Percentiles rank a stretch among this genome's conserved stretches.
These are phyloP conservation scores for Penicillium sp. DNA, from an alignment of 2,329 filamentous ascomycete species.

Conservation along the genomic window DNA sequence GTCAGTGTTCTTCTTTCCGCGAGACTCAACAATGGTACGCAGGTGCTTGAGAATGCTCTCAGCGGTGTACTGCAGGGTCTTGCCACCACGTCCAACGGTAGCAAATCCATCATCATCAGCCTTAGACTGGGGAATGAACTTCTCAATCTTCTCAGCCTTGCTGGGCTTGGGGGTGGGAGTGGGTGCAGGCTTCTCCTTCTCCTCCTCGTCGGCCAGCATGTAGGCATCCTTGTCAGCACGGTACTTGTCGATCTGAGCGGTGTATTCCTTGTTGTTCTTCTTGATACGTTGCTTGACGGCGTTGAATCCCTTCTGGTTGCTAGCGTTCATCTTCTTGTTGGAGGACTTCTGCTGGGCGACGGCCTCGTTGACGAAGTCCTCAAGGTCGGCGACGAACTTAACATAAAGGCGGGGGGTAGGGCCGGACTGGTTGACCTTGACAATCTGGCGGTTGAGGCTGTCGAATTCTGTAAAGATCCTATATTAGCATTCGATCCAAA, in stretches of 20 bases:
- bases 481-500: conserved; percentile 16
- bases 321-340: conserved; percentile 98
- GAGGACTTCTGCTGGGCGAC: conserved; percentile 94
- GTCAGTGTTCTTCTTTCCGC: conserved; percentile 99
- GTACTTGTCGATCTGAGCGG: conserved; percentile 83
- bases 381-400: conserved; percentile 87
- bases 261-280: conserved; percentile 97
- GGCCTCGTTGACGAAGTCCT: conserved; percentile 91
- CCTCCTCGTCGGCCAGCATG: conserved; percentile 76
- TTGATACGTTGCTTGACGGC: conserved; percentile 97
- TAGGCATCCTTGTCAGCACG: conserved; percentile 80
- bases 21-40: conserved; percentile 85
- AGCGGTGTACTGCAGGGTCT: conserved; percentile 86
- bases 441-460: conserved; percentile 84
- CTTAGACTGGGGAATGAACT: conserved; percentile 41
- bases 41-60: conserved; percentile 99
- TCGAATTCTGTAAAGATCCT: conserved; percentile 70
- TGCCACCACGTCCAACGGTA: conserved; percentile 84
- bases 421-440: conserved; percentile 74
- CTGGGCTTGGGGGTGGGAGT: conserved; percentile 54
- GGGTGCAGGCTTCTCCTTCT: conserved; percentile 56
- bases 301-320: conserved; percentile 89
- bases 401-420: conserved; percentile 89
- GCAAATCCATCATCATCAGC: conserved; percentile 84
- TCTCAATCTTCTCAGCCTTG: conserved; percentile 39